phyloP scores from a whole-genome alignment of 2,329 filamentous ascomycete species.

The Colletotrichum lindemuthianum region DNA sequence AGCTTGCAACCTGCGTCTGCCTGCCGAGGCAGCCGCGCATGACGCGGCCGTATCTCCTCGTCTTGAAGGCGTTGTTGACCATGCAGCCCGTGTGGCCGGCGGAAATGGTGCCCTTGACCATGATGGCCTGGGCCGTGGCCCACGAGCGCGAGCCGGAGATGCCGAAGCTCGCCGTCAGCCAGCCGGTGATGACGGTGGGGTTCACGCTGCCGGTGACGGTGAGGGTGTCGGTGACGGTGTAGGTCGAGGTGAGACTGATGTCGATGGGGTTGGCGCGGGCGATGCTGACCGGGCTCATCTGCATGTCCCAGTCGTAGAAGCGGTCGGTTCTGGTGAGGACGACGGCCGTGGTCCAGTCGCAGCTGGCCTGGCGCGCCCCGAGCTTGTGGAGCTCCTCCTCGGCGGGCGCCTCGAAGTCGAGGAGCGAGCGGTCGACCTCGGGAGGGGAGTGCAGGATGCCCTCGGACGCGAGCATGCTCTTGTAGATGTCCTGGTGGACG shows the following conservation, averaged over 20 bases:
- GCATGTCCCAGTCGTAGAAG: constrained; percentile 25
- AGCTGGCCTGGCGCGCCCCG: constrained; percentile 12
- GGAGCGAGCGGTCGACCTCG: constrained; percentile 13
- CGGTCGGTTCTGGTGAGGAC: constrained; percentile 7
- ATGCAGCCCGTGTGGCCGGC: constrained; percentile 14
- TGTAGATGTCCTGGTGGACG: constrained; percentile 3
- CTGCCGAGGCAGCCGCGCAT: constrained; percentile 20
- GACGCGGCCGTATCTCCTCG: constrained; percentile 20
- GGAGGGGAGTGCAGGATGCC: constrained; percentile 6
- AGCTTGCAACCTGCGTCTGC: constrained; percentile 10
- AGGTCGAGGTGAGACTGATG: constrained; percentile 16
- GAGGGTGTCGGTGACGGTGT: constrained; percentile 20
- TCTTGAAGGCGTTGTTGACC: constrained; percentile 26
- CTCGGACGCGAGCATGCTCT: constrained; percentile 5
- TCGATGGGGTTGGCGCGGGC: constrained; percentile 4
- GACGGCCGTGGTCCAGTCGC: constrained; percentile 10
- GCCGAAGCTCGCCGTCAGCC: constrained; percentile 9
- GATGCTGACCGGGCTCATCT: constrained; percentile 20
- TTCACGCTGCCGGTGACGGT: constrained; percentile 17
- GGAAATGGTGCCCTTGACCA: constrained; percentile 13
- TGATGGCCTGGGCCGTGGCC: constrained; percentile 17
- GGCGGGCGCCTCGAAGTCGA: constrained; percentile 10
- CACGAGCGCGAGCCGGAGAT: constrained; percentile 13
- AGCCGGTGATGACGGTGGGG: constrained; percentile 15
- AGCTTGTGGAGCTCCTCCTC: constrained; percentile 10